Evolutionary conservation across 257 asterid genomes (phyloP), one percentile per base, ranked within the genome.

Genomic region (Nicotiana undulata): DNA sequence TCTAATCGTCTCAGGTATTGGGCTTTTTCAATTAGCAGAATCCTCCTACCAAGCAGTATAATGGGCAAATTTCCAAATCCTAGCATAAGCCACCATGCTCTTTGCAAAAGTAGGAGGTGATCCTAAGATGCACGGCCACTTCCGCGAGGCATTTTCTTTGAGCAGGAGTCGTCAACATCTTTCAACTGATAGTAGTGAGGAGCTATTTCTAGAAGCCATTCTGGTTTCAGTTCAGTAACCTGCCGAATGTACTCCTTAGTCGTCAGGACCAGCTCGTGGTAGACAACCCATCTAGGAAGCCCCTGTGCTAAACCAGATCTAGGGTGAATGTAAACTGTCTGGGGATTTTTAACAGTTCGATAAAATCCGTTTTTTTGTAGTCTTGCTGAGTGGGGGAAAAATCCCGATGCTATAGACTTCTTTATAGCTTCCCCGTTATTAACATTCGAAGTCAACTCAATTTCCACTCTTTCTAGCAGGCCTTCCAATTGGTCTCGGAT

Each of bases 231-330:
- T 83, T 91, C 96, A 1, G 92, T 91, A 9, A 89, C 94, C 87
- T 90, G 86, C 18, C 93, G 88, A 93, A 92, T 92, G 83, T 91
- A 92, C 87, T 92, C 96, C 87, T 89, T 92, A 4, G 90, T 85
- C 5, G 94, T 93, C 84, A 91, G 82, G 18, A 93, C 93, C 77
- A 93, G 79, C 83, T 93, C 97, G 77, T 93, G 97, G 86, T 89
- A 90, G 63, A 91, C 76, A 16, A 88, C 91, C 94, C 96, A 93
- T 82, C 91, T 88, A 13, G 96, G 94, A 65, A 83, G 92, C 90
- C 88, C 91, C 93, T 88, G 91, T 28, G 96, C 87, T 82, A 90
- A 89, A 78, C 94, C 94, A 53, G 94, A 91, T 86, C 91, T 89
- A 4, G 55, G 55, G 55, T 51, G 55, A 10, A 51, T 51, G 17